These are phyloP conservation scores for Clohesyomyces aquaticus DNA, from an alignment of 495 filamentous ascomycete genomes.

Conservation along the genomic window DNA sequence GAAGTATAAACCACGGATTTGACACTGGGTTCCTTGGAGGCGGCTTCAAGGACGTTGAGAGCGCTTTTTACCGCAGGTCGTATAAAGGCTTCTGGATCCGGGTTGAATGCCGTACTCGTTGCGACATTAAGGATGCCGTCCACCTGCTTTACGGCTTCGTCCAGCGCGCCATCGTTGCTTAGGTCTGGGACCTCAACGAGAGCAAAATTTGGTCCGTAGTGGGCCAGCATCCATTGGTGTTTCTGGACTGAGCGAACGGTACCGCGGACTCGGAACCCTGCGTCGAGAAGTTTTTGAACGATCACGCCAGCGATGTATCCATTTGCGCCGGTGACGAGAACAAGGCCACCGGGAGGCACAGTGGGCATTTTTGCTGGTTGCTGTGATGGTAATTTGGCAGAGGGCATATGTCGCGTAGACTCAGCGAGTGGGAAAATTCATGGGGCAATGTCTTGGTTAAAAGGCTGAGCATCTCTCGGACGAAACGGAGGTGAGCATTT, in stretches of 20 bases:
- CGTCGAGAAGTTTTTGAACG: slow-evolving; percentile 45
- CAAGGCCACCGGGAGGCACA: slow-evolving; percentile 11
- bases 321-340: slow-evolving; percentile 48
- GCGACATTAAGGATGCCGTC: slow-evolving; percentile 27
- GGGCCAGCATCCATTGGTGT: slow-evolving; percentile 28
- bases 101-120: background rate
- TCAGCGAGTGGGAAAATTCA: no score
- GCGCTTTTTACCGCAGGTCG: slow-evolving; percentile 3
- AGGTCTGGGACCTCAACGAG: slow-evolving; percentile 24
- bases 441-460: no score
- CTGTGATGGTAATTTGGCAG: no score
- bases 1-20: slow-evolving; percentile 33
- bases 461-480: no score
- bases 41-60: slow-evolving; percentile 20
- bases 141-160: slow-evolving; percentile 33
- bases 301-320: slow-evolving; percentile 45
- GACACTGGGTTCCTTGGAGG: slow-evolving; percentile 25
- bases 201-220: slow-evolving; percentile 24
- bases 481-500: no score
- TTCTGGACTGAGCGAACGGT: slow-evolving; percentile 35
- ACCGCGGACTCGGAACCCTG: slow-evolving; percentile 36
- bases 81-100: slow-evolving; percentile 22
- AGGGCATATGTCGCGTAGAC: no score
- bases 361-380: slow-evolving; percentile 1
- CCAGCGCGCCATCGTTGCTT: slow-evolving; percentile 9